Percentiles rank a stretch among this genome's conserved stretches.
Evolutionary conservation across 1,284 basidiomycete species (phyloP).

Genomic region (Cystobasidiaceae sp.): DNA sequence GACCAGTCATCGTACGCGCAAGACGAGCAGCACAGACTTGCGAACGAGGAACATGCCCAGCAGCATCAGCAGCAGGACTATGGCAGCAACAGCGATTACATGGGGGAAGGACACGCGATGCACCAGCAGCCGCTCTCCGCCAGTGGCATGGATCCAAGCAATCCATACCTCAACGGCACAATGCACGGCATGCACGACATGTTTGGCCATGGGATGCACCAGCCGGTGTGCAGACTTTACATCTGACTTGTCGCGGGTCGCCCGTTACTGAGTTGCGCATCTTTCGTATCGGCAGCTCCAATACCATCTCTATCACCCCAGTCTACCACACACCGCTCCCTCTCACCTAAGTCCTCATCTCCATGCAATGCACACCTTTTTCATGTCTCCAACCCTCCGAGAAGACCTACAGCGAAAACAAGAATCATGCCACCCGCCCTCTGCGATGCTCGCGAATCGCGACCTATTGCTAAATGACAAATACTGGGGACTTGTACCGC

Average conservation of each 20-base stretch:
- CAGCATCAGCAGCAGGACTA: constrained; percentile 4
- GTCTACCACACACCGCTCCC: constrained; percentile 53
- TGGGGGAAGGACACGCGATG: constrained; percentile 6
- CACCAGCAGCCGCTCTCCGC: no score
- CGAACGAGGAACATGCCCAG: no score
- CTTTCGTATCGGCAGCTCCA: constrained; percentile 56
- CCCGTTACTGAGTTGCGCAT: no score
- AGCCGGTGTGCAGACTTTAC: constrained; percentile 1
- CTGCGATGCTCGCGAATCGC: neutral
- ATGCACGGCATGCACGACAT: constrained; percentile 16
- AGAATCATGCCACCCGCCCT: constrained; percentile 53
- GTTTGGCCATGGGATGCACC: constrained; percentile 16
- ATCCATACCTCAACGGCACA: constrained; percentile 3
- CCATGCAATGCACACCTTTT: constrained; percentile 51
- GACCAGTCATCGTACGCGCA: neutral
- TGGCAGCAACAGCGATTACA: constrained; percentile 8
- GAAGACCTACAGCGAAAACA: constrained; percentile 74
- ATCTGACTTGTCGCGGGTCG: no score
- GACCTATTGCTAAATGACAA: constrained; percentile 29
- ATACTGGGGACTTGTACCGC: constrained; percentile 36
- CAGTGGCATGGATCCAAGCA: neutral
- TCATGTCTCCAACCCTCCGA: constrained; percentile 67
- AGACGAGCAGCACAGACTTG: no score
- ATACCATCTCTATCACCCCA: constrained; percentile 80
- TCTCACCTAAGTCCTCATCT: constrained; percentile 47